A percentile compares a stretch with the other conserved stretches of the same genome.
Evolutionary conservation across 352 stramenopile genomes (phyloP).

Genomic region (Pythium angustatum): DNA sequence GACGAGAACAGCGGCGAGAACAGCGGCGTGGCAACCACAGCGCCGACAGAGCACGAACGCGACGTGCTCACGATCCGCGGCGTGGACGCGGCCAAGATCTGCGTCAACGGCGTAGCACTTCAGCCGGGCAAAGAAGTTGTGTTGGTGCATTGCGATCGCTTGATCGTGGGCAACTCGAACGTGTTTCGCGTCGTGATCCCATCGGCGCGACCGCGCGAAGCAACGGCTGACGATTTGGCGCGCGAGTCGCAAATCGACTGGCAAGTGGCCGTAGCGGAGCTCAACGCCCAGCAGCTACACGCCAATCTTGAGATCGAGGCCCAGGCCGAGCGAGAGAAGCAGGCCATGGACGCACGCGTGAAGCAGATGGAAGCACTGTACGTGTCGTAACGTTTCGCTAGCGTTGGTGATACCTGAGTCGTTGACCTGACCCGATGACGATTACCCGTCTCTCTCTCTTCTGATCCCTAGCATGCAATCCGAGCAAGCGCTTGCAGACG

Average conservation of each 20-base stretch:
- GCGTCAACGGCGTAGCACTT: conserved; percentile 66
- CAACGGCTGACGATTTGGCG: conserved; percentile 34
- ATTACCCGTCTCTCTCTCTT: background rate
- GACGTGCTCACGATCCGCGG: conserved; percentile 37
- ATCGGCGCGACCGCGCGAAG: conserved; percentile 32
- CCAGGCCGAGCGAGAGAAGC: conserved; percentile 66
- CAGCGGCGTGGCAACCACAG: background rate
- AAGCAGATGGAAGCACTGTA: conserved; percentile 78
- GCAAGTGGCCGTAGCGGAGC: conserved; percentile 80
- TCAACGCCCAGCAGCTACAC: conserved; percentile 76
- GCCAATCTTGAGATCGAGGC: conserved; percentile 55
- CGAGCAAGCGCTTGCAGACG: conserved; percentile 58
- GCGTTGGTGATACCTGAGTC: too few species aligned
- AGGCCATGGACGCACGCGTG: conserved; percentile 73
- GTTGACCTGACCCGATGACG: too few species aligned
- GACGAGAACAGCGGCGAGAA: background rate
- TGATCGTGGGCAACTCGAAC: conserved; percentile 79
- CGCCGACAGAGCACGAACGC: background rate
- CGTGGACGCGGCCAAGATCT: conserved; percentile 56
- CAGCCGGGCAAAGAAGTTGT: conserved; percentile 34
- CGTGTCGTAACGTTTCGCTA: too few species aligned
- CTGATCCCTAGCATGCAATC: conserved; percentile 42
- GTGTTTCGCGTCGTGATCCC: conserved; percentile 78
- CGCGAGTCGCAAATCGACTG: conserved; percentile 67
- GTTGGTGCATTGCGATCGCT: conserved; percentile 64